Percentiles rank a stretch among this genome's conserved stretches.
phyloP scores from a whole-genome alignment of 2,329 filamentous ascomycete species.

The Aspergillus quadricinctus region DNA sequence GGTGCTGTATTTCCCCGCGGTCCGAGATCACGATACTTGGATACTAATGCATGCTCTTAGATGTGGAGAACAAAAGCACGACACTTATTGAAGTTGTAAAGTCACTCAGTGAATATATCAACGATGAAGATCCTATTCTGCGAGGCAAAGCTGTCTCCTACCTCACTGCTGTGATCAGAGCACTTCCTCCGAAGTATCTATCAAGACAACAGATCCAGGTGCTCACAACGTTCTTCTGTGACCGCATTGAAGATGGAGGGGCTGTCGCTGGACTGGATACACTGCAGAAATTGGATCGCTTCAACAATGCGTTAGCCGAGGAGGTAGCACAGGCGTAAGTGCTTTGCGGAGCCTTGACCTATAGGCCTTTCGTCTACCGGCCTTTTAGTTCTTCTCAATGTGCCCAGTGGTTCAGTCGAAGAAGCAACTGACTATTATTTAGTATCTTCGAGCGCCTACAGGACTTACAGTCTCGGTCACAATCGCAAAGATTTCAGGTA shows the following conservation, averaged over 20 bases:
- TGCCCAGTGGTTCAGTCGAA: constrained; percentile 11
- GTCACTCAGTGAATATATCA: constrained; percentile 63
- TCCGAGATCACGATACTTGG: constrained; percentile 7
- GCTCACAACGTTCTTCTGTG: constrained; percentile 60
- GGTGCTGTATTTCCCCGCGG: constrained; percentile 26
- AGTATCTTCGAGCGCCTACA: constrained; percentile 51
- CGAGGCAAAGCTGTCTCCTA: constrained; percentile 55
- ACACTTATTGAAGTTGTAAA: constrained; percentile 61
- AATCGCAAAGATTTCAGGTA: constrained; percentile 61
- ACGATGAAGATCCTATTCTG: constrained; percentile 58
- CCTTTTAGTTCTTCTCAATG: neutral
- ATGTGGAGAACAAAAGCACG: constrained; percentile 55
- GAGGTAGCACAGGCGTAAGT: constrained; percentile 52
- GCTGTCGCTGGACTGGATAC: constrained; percentile 56
- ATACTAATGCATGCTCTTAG: constrained; percentile 33
- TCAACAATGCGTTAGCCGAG: constrained; percentile 53
- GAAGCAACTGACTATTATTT: constrained; percentile 13
- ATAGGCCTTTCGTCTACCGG: neutral
- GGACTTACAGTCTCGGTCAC: constrained; percentile 57
- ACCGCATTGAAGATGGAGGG: constrained; percentile 60
- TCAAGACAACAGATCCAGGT: constrained; percentile 60
- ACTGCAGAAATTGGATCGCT: constrained; percentile 57
- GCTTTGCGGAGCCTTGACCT: neutral
- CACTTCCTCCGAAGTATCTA: constrained; percentile 52
- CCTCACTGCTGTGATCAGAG: constrained; percentile 41